These are phyloP conservation scores for Grosmannia clavigera DNA, from an alignment of 2,329 filamentous ascomycete genomes.

Conservation along the genomic window DNA sequence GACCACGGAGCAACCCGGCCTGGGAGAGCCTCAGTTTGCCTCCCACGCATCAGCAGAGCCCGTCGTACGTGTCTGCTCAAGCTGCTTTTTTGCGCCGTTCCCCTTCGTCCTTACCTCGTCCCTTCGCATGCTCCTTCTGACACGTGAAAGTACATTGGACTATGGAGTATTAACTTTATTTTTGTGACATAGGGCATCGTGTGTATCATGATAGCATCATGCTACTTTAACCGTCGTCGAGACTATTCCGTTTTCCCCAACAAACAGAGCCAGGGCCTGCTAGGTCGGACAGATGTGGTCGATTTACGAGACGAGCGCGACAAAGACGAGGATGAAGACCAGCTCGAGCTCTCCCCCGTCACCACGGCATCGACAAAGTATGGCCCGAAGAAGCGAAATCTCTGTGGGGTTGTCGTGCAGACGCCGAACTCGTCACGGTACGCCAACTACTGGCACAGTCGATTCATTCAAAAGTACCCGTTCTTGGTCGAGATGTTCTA, in stretches of 20 bases:
- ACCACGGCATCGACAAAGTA: neutral
- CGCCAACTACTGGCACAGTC: slow-evolving; percentile 42
- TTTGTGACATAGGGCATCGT: neutral
- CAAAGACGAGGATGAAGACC: neutral
- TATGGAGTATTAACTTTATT: neutral
- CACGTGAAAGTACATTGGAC: neutral
- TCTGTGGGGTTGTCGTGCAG: slow-evolving; percentile 19
- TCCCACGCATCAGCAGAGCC: neutral
- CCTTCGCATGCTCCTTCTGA: neutral
- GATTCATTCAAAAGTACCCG: slow-evolving; percentile 50
- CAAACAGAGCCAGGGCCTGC: neutral
- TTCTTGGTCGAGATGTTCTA: slow-evolving; percentile 66
- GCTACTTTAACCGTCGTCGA: neutral
- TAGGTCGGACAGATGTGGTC: neutral
- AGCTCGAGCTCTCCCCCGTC: neutral
- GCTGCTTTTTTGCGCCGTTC: neutral
- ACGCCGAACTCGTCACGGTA: slow-evolving; percentile 48
- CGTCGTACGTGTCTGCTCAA: neutral
- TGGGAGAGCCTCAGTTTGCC: neutral
- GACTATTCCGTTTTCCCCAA: neutral
- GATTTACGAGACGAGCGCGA: neutral
- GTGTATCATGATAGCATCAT: neutral
- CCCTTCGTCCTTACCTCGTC: neutral
- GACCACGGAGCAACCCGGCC: neutral
- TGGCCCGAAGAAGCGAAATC: slow-evolving; percentile 1